Conservation (phyloP, 164 flowering plant species). For the Buxus sempervirens region DNA sequence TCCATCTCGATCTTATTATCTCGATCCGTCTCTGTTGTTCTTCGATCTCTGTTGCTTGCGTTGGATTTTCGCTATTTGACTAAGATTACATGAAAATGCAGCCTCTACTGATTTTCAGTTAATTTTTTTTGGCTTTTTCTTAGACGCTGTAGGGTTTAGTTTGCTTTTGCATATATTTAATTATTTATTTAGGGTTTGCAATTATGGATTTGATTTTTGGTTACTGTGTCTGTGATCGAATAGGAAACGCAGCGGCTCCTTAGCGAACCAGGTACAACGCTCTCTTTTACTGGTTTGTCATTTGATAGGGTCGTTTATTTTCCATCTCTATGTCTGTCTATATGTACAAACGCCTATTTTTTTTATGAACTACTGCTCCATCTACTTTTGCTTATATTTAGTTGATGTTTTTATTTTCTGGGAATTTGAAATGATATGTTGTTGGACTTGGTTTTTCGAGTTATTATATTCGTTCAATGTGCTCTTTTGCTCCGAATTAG, state of each 20-base stretch:
- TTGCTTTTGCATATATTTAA: background rate
- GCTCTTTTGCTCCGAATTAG: background rate
- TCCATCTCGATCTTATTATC: conserved; percentile 4
- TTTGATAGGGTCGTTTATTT: background rate
- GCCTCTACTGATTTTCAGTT: background rate
- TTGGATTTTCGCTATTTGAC: background rate
- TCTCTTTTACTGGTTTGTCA: background rate
- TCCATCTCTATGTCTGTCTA: background rate
- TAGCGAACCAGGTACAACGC: conserved; percentile 31
- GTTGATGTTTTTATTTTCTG: too few species aligned
- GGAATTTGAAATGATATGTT: too few species aligned
- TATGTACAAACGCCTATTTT: too few species aligned
- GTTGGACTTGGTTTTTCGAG: too few species aligned
- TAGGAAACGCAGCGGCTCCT: conserved; percentile 44
- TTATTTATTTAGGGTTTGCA: background rate
- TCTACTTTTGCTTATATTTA: background rate
- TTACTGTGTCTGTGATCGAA: background rate
- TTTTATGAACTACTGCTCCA: too few species aligned
- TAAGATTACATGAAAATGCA: background rate
- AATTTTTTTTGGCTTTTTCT: background rate
- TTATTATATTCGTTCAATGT: background rate
- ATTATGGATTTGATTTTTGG: background rate
- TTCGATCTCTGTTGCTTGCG: background rate
- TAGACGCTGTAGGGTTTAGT: background rate
- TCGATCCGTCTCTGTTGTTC: conserved; percentile 2